A percentile compares a stretch with the other conserved stretches of the same genome.
Evolutionary conservation across 2,329 filamentous ascomycete species (phyloP).

Genomic region (Alternaria novae-zelandiae): DNA sequence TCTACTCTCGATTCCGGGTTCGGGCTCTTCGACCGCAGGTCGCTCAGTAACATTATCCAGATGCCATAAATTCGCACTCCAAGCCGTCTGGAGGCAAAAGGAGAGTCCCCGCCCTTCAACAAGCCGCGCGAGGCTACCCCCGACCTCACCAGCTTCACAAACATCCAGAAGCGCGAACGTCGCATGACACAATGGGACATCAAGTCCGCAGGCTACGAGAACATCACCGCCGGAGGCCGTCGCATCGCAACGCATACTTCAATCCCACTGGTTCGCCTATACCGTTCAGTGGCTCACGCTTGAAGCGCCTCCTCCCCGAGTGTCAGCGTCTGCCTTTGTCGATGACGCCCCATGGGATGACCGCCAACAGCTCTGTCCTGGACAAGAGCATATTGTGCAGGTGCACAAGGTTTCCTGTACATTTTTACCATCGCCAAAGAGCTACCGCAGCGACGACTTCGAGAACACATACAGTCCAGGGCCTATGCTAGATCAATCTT

Average conservation of each 20-base stretch:
- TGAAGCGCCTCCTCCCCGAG: neutral
- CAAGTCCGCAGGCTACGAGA: constrained; percentile 97
- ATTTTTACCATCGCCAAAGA: constrained; percentile 32
- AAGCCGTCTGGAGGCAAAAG: constrained; percentile 56
- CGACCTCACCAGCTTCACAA: constrained; percentile 83
- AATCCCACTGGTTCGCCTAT: neutral
- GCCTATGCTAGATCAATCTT: constrained; percentile 5
- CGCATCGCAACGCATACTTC: neutral
- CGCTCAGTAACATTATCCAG: neutral
- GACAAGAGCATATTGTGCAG: neutral
- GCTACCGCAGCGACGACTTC: constrained; percentile 24
- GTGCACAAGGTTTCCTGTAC: too few species aligned
- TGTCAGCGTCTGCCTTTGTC: neutral
- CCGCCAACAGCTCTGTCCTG: constrained; percentile 11
- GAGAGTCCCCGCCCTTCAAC: constrained; percentile 73
- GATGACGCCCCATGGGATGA: neutral
- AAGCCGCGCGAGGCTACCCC: constrained; percentile 96
- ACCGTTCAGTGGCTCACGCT: neutral
- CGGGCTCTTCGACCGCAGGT: too few species aligned
- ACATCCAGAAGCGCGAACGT: constrained; percentile 84
- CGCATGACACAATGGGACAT: constrained; percentile 99
- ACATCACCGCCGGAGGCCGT: constrained; percentile 77
- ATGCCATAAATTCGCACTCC: neutral
- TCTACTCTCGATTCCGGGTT: constrained; percentile 28
- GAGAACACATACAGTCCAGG: constrained; percentile 15